Evolutionary conservation across 2,329 filamentous ascomycete species (phyloP).

Genomic region (Colletotrichum sp.): DNA sequence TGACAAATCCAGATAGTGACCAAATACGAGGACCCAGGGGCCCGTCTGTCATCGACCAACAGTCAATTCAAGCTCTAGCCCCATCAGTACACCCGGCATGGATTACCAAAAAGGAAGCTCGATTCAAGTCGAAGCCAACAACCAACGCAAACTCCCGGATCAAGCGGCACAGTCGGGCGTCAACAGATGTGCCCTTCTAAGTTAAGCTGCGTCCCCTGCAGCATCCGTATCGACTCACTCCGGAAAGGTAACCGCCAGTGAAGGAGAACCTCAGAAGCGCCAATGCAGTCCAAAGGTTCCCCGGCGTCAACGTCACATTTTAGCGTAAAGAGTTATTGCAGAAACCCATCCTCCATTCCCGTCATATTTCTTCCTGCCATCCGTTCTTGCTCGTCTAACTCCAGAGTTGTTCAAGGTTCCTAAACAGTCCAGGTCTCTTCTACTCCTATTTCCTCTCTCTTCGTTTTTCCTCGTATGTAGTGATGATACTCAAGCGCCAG

Average conservation of each 20-base stretch:
- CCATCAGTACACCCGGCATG: too few relatives aligned
- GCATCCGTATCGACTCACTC: background rate
- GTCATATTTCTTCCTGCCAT: too few relatives aligned
- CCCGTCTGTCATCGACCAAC: background rate
- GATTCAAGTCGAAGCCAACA: background rate
- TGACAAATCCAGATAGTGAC: background rate
- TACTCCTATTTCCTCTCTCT: too few relatives aligned
- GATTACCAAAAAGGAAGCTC: background rate
- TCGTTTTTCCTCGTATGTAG: too few relatives aligned
- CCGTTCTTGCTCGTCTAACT: too few relatives aligned
- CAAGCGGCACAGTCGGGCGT: background rate
- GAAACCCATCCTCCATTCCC: accelerated
- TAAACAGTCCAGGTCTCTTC: too few relatives aligned
- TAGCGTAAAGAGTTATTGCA: background rate
- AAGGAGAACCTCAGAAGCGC: background rate
- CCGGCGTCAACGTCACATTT: too few relatives aligned
- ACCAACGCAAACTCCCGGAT: background rate
- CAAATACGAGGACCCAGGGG: background rate
- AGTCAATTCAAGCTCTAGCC: background rate
- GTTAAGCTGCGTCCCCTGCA: background rate
- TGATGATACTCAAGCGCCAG: too few relatives aligned
- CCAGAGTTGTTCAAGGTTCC: too few relatives aligned
- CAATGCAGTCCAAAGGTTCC: background rate
- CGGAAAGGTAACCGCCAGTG: background rate
- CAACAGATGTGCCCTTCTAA: background rate